phyloP scores from a whole-genome alignment of 352 stramenopile genomes.

The Blastocystis sp. region DNA sequence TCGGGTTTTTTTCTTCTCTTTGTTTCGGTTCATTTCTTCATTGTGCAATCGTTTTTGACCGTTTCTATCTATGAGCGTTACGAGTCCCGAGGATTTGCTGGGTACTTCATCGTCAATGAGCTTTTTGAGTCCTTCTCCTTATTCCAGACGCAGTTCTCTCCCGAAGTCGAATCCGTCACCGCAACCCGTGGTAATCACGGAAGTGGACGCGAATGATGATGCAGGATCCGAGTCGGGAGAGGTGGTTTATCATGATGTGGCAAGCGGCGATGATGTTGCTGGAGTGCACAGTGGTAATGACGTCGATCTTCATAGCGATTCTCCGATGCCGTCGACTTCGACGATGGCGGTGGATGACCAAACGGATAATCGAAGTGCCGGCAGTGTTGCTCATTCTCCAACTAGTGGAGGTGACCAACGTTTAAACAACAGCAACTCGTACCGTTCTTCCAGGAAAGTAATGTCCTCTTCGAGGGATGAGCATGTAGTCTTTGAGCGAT shows the following conservation, averaged over 20 bases:
- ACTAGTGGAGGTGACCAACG: no score
- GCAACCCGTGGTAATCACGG: not conserved
- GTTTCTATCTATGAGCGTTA: constrained; percentile 21
- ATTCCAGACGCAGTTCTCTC: not conserved
- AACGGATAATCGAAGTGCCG: no score
- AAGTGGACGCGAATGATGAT: not conserved
- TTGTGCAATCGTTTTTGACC: constrained; percentile 3
- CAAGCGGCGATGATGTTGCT: no score
- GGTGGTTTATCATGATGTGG: not conserved
- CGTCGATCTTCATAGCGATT: no score
- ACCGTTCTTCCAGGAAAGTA: not conserved
- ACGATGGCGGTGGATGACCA: no score
- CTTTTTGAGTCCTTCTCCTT: constrained; percentile 34
- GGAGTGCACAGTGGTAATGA: no score
- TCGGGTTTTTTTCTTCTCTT: not conserved
- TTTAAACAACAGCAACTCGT: no score
- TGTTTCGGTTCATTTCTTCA: not conserved
- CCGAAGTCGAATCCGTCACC: not conserved
- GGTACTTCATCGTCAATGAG: constrained; percentile 45
- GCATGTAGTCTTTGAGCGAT: not conserved
- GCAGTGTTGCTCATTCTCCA: no score
- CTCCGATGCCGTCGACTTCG: no score
- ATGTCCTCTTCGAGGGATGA: not conserved
- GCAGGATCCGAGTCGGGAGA: not conserved
- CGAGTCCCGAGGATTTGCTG: not conserved